Evolutionary conservation across 768 basidiomycete species (phyloP).

Genomic region (Paxillus ammoniavirescens): DNA sequence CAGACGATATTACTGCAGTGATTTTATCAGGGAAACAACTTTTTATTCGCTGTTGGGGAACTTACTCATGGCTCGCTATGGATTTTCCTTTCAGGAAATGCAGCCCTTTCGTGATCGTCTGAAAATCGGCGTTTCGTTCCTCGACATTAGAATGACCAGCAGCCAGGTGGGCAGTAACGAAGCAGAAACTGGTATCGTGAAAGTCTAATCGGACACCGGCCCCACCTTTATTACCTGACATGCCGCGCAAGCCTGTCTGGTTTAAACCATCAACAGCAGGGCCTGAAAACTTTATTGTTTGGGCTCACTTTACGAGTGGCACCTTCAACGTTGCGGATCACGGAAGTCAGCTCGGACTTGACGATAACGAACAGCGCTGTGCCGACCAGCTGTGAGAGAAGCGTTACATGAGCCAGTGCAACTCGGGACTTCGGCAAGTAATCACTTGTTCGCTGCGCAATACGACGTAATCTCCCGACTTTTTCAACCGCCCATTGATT

Average conservation of each 20-base stretch:
- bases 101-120: constrained; percentile 79
- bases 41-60: constrained; percentile 8
- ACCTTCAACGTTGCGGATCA: constrained; percentile 91
- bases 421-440: not conserved
- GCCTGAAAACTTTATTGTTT: not conserved
- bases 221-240: constrained; percentile 97
- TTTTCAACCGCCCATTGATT: constrained; percentile 66
- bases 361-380: constrained; percentile 88
- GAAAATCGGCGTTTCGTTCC: constrained; percentile 90
- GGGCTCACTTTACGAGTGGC: constrained; percentile 79
- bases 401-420: not conserved
- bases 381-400: constrained; percentile 73
- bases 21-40: constrained; percentile 2
- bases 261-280: constrained; percentile 1
- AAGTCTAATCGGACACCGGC: constrained; percentile 92
- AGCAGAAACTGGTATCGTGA: constrained; percentile 89
- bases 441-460: constrained; percentile 89
- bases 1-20: constrained; percentile 81
- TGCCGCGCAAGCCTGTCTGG: constrained; percentile 85
- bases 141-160: constrained; percentile 91
- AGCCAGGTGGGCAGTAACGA: constrained; percentile 93
- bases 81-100: constrained; percentile 89
- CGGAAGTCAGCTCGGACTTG: constrained; percentile 68
- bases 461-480: constrained; percentile 74
- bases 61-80: constrained; percentile 88